phyloP scores from a whole-genome alignment of 139 green algal genomes.

The Tetraselmis chui region DNA sequence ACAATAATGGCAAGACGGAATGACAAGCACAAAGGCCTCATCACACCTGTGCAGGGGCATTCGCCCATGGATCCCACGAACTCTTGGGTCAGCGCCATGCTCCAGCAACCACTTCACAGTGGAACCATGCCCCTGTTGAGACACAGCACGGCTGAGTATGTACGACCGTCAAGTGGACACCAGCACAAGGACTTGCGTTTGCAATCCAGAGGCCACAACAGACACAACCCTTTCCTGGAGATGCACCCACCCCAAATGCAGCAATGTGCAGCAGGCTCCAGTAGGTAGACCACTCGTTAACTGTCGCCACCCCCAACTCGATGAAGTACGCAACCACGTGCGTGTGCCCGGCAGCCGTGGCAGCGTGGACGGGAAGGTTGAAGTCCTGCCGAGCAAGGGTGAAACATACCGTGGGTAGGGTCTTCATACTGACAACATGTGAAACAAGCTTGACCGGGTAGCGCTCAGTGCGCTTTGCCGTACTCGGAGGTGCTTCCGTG shows the following conservation, averaged over 20 bases:
- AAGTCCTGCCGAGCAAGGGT: background rate
- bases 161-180: too few relatives aligned
- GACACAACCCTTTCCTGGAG: too few relatives aligned
- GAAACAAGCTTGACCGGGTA: too few relatives aligned
- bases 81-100: background rate
- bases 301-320: background rate
- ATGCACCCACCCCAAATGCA: background rate
- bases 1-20: too few relatives aligned
- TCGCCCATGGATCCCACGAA: background rate
- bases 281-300: background rate
- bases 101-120: background rate
- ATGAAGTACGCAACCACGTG: background rate
- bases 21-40: too few relatives aligned
- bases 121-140: background rate
- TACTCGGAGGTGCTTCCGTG: too few relatives aligned
- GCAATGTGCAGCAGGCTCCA: background rate
- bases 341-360: background rate
- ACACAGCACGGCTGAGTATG: too few relatives aligned
- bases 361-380: background rate
- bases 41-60: background rate
- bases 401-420: too few relatives aligned
- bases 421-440: too few relatives aligned
- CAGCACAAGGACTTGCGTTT: too few relatives aligned
- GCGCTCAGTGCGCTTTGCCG: too few relatives aligned
- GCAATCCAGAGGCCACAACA: too few relatives aligned